Evolutionary conservation across 306 rosid species (phyloP).

Genomic region (Castanopsis chinensis): DNA sequence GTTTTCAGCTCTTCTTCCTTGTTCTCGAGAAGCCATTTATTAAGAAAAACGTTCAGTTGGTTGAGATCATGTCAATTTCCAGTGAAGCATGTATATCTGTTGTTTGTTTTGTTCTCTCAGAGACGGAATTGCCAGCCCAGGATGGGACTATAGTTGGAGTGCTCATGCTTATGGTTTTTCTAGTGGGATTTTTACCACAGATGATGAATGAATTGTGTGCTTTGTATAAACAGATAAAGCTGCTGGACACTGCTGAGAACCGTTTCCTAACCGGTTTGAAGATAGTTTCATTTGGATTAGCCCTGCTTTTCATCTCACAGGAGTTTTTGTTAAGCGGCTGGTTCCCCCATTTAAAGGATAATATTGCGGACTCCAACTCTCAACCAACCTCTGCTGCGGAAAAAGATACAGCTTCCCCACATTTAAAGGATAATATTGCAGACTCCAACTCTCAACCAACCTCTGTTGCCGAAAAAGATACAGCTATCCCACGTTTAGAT

Average conservation of each 20-base stretch:
- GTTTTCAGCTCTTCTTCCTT: slow-evolving; percentile 78
- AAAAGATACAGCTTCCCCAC: too few relatives aligned
- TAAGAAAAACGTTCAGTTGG: slow-evolving; percentile 78
- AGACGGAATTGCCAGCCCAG: slow-evolving; percentile 36
- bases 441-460: too few relatives aligned
- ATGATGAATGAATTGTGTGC: slow-evolving; percentile 71
- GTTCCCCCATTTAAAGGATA: slow-evolving; percentile 23
- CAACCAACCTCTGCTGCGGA: too few relatives aligned
- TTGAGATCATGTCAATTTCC: slow-evolving; percentile 62
- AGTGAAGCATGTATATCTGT: slow-evolving; percentile 58
- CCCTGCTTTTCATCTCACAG: slow-evolving; percentile 53
- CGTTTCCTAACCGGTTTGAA: slow-evolving; percentile 58
- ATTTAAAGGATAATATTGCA: too few relatives aligned
- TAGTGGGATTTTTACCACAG: slow-evolving; percentile 54
- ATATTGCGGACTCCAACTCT: too few relatives aligned
- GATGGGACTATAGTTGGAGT: slow-evolving; percentile 46
- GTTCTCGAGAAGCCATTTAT: slow-evolving; percentile 91
- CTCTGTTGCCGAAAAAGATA: too few relatives aligned
- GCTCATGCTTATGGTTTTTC: slow-evolving; percentile 58
- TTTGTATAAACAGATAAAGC: slow-evolving; percentile 54
- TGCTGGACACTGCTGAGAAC: slow-evolving; percentile 54
- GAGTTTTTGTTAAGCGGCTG: slow-evolving; percentile 43
- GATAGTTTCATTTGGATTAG: slow-evolving; percentile 60
- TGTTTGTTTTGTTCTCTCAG: slow-evolving; percentile 38
- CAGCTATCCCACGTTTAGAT: too few relatives aligned